Conservation (phyloP, 345 rosid genomes). For the Gossypium arboreum region DNA sequence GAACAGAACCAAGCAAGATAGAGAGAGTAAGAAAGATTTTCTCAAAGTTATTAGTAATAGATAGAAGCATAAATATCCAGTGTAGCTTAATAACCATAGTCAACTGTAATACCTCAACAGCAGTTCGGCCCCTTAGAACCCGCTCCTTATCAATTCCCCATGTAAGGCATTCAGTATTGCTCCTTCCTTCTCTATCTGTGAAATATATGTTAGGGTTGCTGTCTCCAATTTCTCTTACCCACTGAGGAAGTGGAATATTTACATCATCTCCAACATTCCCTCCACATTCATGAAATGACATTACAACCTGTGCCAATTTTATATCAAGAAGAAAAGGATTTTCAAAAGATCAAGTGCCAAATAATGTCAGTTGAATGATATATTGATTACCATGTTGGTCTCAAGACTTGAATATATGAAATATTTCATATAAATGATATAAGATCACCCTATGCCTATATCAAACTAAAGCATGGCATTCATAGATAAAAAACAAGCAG, state of each 20-base stretch:
- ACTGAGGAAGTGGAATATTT: slow-evolving; percentile 73
- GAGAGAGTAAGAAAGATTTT: background rate
- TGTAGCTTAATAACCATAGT: background rate
- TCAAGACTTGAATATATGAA: slow-evolving; percentile 5
- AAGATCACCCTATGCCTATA: background rate
- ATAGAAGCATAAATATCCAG: background rate
- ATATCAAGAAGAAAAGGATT: slow-evolving; percentile 3
- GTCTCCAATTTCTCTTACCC: slow-evolving; percentile 73
- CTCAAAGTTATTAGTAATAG: no score
- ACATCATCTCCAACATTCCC: slow-evolving; percentile 97
- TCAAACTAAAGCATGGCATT: background rate
- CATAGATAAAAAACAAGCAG: background rate
- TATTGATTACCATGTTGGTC: background rate
- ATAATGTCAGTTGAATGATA: background rate
- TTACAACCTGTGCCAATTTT: slow-evolving; percentile 58
- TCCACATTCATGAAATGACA: slow-evolving; percentile 98
- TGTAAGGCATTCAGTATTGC: slow-evolving; percentile 80
- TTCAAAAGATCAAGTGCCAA: background rate
- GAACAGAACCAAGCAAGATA: slow-evolving; percentile 1
- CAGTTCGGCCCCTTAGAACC: slow-evolving; percentile 85
- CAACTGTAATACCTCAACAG: slow-evolving; percentile 64
- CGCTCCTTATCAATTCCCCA: slow-evolving; percentile 98
- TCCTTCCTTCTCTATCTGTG: slow-evolving; percentile 73
- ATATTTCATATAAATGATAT: background rate
- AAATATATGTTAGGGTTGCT: slow-evolving; percentile 85